Evolutionary conservation across 2,329 filamentous ascomycete genomes (phyloP), one percentile per base, ranked within the genome.

Genomic region (Botrytis cinerea): DNA sequence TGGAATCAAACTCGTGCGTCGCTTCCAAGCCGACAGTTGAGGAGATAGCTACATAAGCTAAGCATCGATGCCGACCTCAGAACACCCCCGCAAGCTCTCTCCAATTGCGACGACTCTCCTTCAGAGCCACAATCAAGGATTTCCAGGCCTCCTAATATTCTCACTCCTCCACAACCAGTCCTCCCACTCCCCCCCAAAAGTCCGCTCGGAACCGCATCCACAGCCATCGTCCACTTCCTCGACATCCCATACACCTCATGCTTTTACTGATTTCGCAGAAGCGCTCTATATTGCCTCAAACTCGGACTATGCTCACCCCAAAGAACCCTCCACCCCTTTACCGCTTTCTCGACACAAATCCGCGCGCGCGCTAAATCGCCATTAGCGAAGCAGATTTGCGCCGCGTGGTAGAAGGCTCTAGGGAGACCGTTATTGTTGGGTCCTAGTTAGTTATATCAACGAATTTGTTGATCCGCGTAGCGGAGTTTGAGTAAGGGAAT

Each of bases 291-390:
- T 6, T 28, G 51, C 25, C 16, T 0, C n/a, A 28, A 12, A 18
- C 51, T 28, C 0, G 51, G 51, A 28, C 25, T 54, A 16, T 18
- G 0, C n/a, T 28, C n/a, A 3, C 51, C 25, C 14, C 1, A 0
- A 1, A 54, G 51, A 28, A 28, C 4, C 25, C 12, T 8, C 51
- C 51, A 54, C 16, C 51, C 2, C 51, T 0, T 7, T 1, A 54
- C 51, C 12, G 51, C 51, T 8, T 54, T 54, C 51, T 54, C n/a
- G 0, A 54, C 14, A 16, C 18, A 54, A 18, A 54, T 54, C 3
- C 51, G 25, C 0, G n/a, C 25, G 2, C 51, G 12, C 5, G 51
- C 51, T 28, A 54, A 28, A 28, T 54, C n/a, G 51, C 25, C n/a
- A 54, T 28, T 54, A 9, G n/a, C n/a, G 51, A 28, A 28, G 12